Base-by-base conservation (phyloP, 2,329 filamentous ascomycete genomes). In the Ophiosphaerella herpotricha region DNA sequence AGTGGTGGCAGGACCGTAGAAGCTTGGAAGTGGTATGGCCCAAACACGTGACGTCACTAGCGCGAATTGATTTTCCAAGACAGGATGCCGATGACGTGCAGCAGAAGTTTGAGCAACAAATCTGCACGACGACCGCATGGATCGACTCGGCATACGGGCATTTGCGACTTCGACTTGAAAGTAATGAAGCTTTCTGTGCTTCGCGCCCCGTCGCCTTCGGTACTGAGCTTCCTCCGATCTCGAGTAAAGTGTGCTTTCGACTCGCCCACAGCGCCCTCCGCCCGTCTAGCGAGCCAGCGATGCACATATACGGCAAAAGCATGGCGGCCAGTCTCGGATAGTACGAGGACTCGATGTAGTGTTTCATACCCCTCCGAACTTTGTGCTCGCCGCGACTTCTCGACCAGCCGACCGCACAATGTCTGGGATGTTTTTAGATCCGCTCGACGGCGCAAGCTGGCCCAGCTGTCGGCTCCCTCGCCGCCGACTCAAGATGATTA, bases 381-480 rank as follows among this genome's bases (percentile, higher is more conserved):
- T 11, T 16, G 26, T 21, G 12, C 11, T 33, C 26, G 45, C 24
- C 51, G 48, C 34, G 16, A 16, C 5, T 56, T 61, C 14, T 58
- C 55, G 12, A 55, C 55, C 4, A 60, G 48, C 1, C 39, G 29
- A 13, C n/a, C 44, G 5, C 51, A 57, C 21, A 39, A 53, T 45
- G 47, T 26, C 40, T 70, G 69, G 67, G 54, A 60, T 12, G 44
- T 68, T 2, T 69, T 67, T 50, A 57, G 57, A 7, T 34, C 39
- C 23, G 63, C 70, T 40, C 73, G 67, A 42, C 66, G 64, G 42
- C 66, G 66, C 42, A 74, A 71, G 41, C 47, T 59, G 4, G 78
- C 75, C 82, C 60, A 80, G 80, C 54, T 80, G 81, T 12, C 81
- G 85, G 55, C 83, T 86, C 61, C 78, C 86, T 9, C 85, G 73